Evolutionary conservation across 768 basidiomycete species (phyloP).

Genomic region (Coprinopsis cinerea): DNA sequence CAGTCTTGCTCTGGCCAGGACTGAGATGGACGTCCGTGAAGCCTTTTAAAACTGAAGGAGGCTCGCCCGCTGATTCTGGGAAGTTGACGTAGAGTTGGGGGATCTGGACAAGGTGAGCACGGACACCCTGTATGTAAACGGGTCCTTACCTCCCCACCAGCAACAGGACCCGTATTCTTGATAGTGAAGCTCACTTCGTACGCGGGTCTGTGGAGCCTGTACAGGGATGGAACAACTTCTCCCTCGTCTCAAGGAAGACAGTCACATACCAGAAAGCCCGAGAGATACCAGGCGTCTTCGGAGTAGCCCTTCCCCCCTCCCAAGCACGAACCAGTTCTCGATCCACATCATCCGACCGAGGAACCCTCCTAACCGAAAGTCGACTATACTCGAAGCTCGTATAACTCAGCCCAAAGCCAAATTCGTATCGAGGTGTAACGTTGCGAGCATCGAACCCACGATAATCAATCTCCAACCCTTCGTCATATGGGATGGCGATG

Average conservation of each 20-base stretch:
- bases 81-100: slow-evolving; percentile 74
- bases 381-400: slow-evolving; percentile 70
- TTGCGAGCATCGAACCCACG: slow-evolving; percentile 66
- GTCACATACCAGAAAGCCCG: slow-evolving; percentile 52
- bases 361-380: slow-evolving; percentile 42
- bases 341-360: slow-evolving; percentile 30
- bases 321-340: slow-evolving; percentile 40
- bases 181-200: slow-evolving; percentile 60
- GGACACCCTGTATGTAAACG: not conserved
- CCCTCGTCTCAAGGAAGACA: not conserved
- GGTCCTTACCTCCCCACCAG: slow-evolving; percentile 59
- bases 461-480: slow-evolving; percentile 65
- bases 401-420: slow-evolving; percentile 88
- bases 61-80: slow-evolving; percentile 57
- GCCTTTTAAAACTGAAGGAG: slow-evolving; percentile 65
- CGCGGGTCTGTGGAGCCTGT: slow-evolving; percentile 63
- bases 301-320: slow-evolving; percentile 53
- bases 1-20: slow-evolving; percentile 40
- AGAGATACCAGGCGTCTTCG: slow-evolving; percentile 51
- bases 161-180: slow-evolving; percentile 53
- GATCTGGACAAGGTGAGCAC: slow-evolving; percentile 33
- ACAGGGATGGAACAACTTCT: not conserved
- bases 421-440: slow-evolving; percentile 78
- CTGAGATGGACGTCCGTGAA: slow-evolving; percentile 54
- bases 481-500: slow-evolving; percentile 52